A percentile compares a stretch with the other conserved stretches of the same genome.
Evolutionary conservation across 345 rosid genomes (phyloP).

Genomic region (Murraya paniculata): DNA sequence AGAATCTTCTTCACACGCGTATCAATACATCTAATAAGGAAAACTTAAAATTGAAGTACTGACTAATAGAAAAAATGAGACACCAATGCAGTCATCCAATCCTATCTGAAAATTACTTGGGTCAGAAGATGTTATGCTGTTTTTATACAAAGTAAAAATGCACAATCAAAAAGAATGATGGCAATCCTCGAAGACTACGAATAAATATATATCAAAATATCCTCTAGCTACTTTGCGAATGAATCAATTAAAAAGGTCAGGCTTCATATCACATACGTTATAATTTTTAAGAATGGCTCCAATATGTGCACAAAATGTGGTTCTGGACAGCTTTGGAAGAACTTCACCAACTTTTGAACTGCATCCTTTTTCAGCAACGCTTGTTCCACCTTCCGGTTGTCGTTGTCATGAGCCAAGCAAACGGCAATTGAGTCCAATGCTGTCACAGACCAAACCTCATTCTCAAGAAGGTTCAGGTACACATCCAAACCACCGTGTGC

Average conservation of each 20-base stretch:
- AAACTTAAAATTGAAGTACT: background rate
- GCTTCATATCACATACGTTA: constrained; percentile 53
- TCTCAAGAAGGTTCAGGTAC: constrained; percentile 85
- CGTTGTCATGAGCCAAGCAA: constrained; percentile 98
- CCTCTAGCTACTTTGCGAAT: background rate
- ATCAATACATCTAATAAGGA: background rate
- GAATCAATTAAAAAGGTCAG: background rate
- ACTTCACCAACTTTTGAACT: constrained; percentile 78
- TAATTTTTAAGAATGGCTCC: constrained; percentile 98
- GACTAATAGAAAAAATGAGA: background rate
- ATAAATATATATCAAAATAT: background rate
- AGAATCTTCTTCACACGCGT: background rate
- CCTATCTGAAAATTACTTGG: background rate
- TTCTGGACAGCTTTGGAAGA: constrained; percentile 94
- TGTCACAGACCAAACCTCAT: constrained; percentile 82
- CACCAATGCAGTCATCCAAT: background rate
- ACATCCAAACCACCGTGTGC: constrained; percentile 98
- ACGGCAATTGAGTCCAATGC: constrained; percentile 97
- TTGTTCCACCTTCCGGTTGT: constrained; percentile 91
- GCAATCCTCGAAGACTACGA: background rate
- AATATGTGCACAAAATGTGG: constrained; percentile 90
- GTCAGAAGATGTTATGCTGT: background rate
- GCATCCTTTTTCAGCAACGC: constrained; percentile 89
- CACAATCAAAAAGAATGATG: background rate
- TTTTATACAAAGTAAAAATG: background rate